These are phyloP conservation scores for Gymnopilus junonius DNA, from an alignment of 768 basidiomycete species.

Conservation along the genomic window DNA sequence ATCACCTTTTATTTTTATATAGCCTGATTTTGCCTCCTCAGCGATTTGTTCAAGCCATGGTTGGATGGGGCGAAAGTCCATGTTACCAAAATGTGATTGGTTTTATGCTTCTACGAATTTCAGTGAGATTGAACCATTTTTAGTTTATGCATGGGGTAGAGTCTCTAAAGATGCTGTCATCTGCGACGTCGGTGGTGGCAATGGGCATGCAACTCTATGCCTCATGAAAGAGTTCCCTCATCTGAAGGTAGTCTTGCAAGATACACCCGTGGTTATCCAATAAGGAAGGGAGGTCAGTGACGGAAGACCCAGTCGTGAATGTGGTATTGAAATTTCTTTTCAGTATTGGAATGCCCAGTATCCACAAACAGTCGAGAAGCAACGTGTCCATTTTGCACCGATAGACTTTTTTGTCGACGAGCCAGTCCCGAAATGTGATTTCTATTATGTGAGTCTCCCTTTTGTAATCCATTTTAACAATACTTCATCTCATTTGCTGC, in stretches of 20 bases:
- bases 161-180: constrained; percentile 31
- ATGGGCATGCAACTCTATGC: constrained; percentile 37
- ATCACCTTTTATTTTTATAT: not conserved
- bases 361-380: constrained; percentile 39
- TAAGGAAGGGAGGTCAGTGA: constrained; percentile 30
- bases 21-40: constrained; percentile 12
- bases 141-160: constrained; percentile 41
- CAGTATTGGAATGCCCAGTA: constrained; percentile 33
- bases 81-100: constrained; percentile 9
- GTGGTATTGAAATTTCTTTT: not conserved
- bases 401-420: constrained; percentile 44
- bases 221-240: constrained; percentile 37
- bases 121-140: not conserved
- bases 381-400: constrained; percentile 39
- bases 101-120: not conserved
- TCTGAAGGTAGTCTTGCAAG: constrained; percentile 42
- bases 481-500: too few relatives aligned
- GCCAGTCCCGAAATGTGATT: constrained; percentile 38
- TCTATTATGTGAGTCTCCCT: constrained; percentile 43
- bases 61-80: constrained; percentile 29
- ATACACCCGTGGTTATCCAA: constrained; percentile 33
- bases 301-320: not conserved
- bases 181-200: constrained; percentile 45
- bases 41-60: constrained; percentile 35
- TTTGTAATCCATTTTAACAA: not conserved